Evolutionary conservation across 495 filamentous ascomycete species (phyloP).

Genomic region (Ramalina intermedia): DNA sequence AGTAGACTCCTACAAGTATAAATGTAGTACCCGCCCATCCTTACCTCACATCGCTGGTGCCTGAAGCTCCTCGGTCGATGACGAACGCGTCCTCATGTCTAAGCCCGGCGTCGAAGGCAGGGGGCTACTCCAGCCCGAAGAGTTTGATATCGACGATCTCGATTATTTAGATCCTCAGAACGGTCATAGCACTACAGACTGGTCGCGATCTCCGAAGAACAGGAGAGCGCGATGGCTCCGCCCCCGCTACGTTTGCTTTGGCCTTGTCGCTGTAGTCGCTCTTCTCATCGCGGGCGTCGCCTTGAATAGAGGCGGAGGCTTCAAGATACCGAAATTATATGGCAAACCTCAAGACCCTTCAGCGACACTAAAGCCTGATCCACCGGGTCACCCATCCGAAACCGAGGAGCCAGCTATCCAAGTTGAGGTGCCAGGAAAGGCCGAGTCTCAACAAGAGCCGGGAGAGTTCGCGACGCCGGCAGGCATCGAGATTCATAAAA

Average conservation of each 20-base stretch:
- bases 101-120: background rate
- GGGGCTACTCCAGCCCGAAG: slow-evolving; percentile 1
- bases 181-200: background rate
- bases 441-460: background rate
- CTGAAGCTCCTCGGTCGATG: too few relatives aligned
- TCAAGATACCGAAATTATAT: background rate
- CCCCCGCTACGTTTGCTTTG: background rate
- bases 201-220: background rate
- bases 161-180: slow-evolving; percentile 1
- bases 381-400: background rate
- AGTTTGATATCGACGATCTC: slow-evolving; percentile 2
- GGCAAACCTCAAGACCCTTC: background rate
- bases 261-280: background rate
- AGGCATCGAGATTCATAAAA: too few relatives aligned
- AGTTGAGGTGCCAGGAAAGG: background rate
- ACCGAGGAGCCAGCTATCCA: background rate
- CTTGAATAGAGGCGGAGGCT: background rate
- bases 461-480: background rate
- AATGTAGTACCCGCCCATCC: too few relatives aligned
- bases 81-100: background rate
- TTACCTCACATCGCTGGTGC: too few relatives aligned
- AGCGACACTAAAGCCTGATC: background rate
- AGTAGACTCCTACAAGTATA: too few relatives aligned
- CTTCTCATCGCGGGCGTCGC: background rate
- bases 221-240: background rate